Evolutionary conservation across 768 basidiomycete genomes (phyloP).

Genomic region (Pleurotus sapidus): DNA sequence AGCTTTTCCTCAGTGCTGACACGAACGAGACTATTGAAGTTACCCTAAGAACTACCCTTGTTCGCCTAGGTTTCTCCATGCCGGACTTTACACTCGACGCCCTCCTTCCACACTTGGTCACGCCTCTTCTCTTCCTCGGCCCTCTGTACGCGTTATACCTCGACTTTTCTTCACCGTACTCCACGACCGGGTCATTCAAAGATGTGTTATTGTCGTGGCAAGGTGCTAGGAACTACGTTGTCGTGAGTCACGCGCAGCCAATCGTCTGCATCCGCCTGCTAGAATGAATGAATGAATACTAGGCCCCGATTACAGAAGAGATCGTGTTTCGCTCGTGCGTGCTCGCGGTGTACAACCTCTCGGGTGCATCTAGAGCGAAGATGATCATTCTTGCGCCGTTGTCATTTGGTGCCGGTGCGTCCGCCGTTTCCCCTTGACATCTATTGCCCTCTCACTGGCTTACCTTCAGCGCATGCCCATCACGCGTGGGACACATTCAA

Average conservation of each 20-base stretch:
- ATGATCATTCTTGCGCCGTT: constrained; percentile 84
- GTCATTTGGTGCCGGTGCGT: constrained; percentile 83
- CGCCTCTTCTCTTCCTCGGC: constrained; percentile 74
- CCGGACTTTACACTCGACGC: constrained; percentile 9
- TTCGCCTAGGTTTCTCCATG: constrained; percentile 38
- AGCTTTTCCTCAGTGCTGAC: not conserved
- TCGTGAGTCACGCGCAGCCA: not conserved
- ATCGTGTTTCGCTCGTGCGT: constrained; percentile 87
- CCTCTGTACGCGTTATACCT: constrained; percentile 64
- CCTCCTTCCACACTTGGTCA: constrained; percentile 56
- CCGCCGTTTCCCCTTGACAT: not conserved
- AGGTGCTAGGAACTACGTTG: constrained; percentile 69
- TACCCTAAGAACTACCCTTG: constrained; percentile 26
- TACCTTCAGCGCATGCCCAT: constrained; percentile 78
- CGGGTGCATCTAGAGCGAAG: constrained; percentile 46
- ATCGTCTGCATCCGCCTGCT: not conserved
- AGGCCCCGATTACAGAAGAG: constrained; percentile 94
- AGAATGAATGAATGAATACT: not conserved
- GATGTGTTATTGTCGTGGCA: constrained; percentile 44
- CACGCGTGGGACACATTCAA: constrained; percentile 89
- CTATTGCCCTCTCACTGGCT: not conserved
- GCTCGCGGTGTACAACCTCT: constrained; percentile 68
- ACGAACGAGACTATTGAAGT: constrained; percentile 14
- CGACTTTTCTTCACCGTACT: constrained; percentile 48
- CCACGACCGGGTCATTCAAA: constrained; percentile 44